Evolutionary conservation across 192 early-diverging fungal genomes (phyloP).

Genomic region (Entophlyctis luteolus): DNA sequence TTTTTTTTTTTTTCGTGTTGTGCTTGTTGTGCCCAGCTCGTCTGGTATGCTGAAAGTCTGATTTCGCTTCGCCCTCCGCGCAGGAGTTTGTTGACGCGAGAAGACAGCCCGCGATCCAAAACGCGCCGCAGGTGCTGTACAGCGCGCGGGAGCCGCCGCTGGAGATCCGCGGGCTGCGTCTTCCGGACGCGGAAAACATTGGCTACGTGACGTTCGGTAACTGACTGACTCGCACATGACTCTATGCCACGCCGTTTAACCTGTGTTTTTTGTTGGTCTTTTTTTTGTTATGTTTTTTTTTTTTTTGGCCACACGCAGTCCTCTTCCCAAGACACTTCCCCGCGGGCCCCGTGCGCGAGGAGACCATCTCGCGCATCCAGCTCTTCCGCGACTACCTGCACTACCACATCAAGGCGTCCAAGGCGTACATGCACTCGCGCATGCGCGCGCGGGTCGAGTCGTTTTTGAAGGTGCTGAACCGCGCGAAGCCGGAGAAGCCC

Average conservation of each 20-base stretch:
- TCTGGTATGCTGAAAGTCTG: too few species aligned
- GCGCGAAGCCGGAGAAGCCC: conserved; percentile 89
- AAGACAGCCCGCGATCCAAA: conserved; percentile 79
- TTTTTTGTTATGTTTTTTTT: too few species aligned
- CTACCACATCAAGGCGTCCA: conserved; percentile 99
- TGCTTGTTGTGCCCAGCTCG: too few species aligned
- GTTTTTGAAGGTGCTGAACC: conserved; percentile 97
- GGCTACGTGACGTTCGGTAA: conserved; percentile 95
- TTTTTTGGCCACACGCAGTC: too few species aligned
- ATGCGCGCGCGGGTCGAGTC: conserved; percentile 92
- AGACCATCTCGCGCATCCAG: conserved; percentile 92
- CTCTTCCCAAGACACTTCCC: conserved; percentile 90
- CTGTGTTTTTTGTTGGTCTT: too few species aligned
- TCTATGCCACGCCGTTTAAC: too few species aligned
- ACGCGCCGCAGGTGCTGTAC: conserved; percentile 96
- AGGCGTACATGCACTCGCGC: conserved; percentile 99
- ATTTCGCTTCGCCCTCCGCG: too few species aligned
- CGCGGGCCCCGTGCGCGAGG: conserved; percentile 67
- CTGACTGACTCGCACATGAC: too few species aligned
- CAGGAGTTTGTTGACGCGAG: conserved; percentile 99
- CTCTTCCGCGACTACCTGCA: conserved; percentile 98
- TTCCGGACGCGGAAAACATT: conserved; percentile 76
- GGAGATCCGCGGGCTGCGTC: conserved; percentile 76
- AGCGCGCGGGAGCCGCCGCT: conserved; percentile 87
- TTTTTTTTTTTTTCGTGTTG: too few species aligned